Evolutionary conservation across 495 filamentous ascomycete genomes (phyloP).

Genomic region (Polyplosphaeria fusca): DNA sequence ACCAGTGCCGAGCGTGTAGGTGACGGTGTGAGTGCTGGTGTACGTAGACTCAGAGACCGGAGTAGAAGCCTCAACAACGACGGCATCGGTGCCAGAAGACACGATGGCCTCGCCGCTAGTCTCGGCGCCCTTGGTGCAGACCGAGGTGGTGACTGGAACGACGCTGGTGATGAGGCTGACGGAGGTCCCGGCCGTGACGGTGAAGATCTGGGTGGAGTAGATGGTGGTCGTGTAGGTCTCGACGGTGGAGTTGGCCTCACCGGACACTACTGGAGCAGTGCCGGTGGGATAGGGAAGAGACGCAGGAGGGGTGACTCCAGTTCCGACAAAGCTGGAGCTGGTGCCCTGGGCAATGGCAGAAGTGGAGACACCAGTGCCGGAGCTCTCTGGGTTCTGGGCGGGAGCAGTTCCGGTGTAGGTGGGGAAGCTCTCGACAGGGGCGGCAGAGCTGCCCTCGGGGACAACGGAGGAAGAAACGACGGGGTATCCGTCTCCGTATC

Average conservation of each 20-base stretch:
- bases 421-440: not conserved
- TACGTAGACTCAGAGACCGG: slow-evolving; percentile 8
- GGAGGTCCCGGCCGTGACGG: not conserved
- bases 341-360: not conserved
- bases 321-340: not conserved
- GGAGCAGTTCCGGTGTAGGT: not conserved
- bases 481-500: too few relatives aligned
- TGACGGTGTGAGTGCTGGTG: slow-evolving; percentile 20
- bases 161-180: slow-evolving; percentile 13
- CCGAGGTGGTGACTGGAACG: slow-evolving; percentile 10
- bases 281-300: not conserved
- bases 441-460: not conserved
- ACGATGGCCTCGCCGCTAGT: not conserved
- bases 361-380: not conserved
- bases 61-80: not conserved
- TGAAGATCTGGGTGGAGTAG: slow-evolving; percentile 27
- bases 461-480: not conserved
- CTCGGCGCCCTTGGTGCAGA: slow-evolving; percentile 5
- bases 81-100: not conserved
- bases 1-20: slow-evolving; percentile 30
- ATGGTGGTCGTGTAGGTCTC: slow-evolving; percentile 9
- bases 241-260: not conserved
- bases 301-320: not conserved
- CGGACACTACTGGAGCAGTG: not conserved
- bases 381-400: not conserved